Conservation (phyloP, 2,329 filamentous ascomycete genomes). For the Beauveria asiatica region DNA sequence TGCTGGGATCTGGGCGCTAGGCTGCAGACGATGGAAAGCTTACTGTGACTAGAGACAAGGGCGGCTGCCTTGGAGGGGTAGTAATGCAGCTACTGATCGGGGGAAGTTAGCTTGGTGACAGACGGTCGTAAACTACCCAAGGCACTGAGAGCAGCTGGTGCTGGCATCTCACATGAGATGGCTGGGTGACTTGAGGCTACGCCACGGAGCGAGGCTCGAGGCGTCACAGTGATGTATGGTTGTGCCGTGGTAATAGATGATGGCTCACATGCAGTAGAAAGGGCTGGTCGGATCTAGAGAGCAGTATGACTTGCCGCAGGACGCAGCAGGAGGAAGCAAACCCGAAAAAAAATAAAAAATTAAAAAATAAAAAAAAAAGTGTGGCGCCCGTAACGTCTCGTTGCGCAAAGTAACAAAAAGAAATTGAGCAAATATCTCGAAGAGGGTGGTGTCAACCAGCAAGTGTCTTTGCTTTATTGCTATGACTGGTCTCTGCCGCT, state of each 20-base stretch:
- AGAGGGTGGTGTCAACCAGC: neutral
- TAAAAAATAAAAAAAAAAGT: neutral
- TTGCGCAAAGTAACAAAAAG: neutral
- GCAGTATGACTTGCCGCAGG: neutral
- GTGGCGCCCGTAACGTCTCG: slow-evolving; percentile 5
- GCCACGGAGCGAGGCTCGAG: slow-evolving; percentile 2
- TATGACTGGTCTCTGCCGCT: neutral
- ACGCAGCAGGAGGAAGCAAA: neutral
- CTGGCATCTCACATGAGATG: slow-evolving; percentile 7
- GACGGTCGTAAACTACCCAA: neutral
- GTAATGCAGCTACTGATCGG: neutral
- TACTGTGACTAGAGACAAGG: neutral
- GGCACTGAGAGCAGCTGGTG: neutral
- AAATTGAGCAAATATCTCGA: neutral
- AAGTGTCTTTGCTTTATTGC: neutral
- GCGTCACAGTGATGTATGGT: neutral
- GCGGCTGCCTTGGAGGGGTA: neutral
- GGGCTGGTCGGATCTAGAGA: neutral
- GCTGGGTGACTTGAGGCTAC: neutral
- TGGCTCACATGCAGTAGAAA: slow-evolving; percentile 1
- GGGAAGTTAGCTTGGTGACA: neutral
- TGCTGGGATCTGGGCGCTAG: neutral
- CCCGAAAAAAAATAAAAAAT: neutral
- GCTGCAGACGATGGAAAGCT: neutral
- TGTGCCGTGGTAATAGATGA: neutral